These are phyloP conservation scores for Hortaea werneckii DNA, from an alignment of 2,329 filamentous ascomycete genomes.

Conservation along the genomic window DNA sequence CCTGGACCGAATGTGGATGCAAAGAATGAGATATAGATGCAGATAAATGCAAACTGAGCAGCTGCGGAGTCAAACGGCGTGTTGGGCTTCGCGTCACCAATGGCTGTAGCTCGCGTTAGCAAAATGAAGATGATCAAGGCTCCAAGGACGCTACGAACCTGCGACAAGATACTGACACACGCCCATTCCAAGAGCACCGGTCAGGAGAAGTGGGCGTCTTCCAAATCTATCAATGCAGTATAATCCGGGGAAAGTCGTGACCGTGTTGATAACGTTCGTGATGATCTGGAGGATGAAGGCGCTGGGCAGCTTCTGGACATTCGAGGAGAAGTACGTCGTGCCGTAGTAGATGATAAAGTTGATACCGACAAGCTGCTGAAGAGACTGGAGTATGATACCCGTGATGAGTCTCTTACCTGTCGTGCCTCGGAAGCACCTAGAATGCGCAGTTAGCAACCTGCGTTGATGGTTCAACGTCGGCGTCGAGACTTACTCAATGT, in stretches of 20 bases:
- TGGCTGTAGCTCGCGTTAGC: constrained; percentile 13
- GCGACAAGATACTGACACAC: constrained; percentile 39
- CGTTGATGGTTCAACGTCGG: too few species aligned
- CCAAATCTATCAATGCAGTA: constrained; percentile 65
- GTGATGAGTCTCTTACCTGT: constrained; percentile 62
- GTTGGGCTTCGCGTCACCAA: constrained; percentile 42
- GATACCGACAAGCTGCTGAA: constrained; percentile 63
- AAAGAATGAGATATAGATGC: constrained; percentile 28
- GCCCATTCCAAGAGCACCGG: constrained; percentile 65
- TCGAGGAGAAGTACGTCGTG: constrained; percentile 54
- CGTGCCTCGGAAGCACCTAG: constrained; percentile 47
- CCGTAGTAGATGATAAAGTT: constrained; percentile 61
- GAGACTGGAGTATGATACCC: constrained; percentile 62
- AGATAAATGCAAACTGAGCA: constrained; percentile 27
- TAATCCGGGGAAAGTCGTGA: constrained; percentile 60
- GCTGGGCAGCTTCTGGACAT: constrained; percentile 4
- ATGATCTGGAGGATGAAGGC: constrained; percentile 52
- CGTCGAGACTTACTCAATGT: constrained; percentile 45
- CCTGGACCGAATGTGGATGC: constrained; percentile 11
- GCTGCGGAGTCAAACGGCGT: constrained; percentile 19
- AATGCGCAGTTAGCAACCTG: too few species aligned
- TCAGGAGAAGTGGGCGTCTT: constrained; percentile 61
- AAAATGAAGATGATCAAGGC: too few species aligned
- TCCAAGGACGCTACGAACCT: too few species aligned
- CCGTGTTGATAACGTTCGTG: constrained; percentile 62